Percentiles rank a stretch among this genome's conserved stretches.
These are phyloP conservation scores for Tephrocybe sp. DNA, from an alignment of 768 basidiomycete species.

Conservation along the genomic window DNA sequence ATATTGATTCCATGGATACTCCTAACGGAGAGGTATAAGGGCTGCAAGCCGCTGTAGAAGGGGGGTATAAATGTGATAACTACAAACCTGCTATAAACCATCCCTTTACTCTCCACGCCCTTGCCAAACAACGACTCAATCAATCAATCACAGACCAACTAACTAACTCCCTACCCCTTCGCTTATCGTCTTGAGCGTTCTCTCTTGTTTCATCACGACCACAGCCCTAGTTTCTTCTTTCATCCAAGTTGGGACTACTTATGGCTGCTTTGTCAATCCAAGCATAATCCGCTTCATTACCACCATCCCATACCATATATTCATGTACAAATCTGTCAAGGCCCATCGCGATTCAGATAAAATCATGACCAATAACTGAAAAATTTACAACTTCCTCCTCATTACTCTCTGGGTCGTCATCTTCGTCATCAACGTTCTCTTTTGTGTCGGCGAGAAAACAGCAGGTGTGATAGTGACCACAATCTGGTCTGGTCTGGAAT, in stretches of 20 bases:
- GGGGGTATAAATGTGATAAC: no score
- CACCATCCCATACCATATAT: constrained; percentile 9
- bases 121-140: constrained; percentile 5
- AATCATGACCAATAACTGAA: constrained; percentile 3
- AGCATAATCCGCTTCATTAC: constrained; percentile 7
- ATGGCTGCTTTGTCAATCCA: constrained; percentile 9
- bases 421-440: constrained; percentile 10
- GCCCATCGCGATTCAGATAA: constrained; percentile 1
- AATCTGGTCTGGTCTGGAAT: constrained; percentile 10
- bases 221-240: constrained; percentile 5
- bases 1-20: constrained; percentile 57
- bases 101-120: constrained; percentile 5
- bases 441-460: constrained; percentile 4
- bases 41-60: no score
- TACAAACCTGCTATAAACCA: neutral
- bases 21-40: neutral
- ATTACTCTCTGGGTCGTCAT: constrained; percentile 7
- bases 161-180: constrained; percentile 13
- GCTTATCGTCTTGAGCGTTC: constrained; percentile 12
- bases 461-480: constrained; percentile 4
- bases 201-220: constrained; percentile 10
- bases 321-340: constrained; percentile 7
- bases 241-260: neutral
- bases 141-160: no score
- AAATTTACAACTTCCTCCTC: constrained; percentile 9